These are phyloP conservation scores for Fusarium goolgardi DNA, from an alignment of 2,329 filamentous ascomycete genomes.

Conservation along the genomic window DNA sequence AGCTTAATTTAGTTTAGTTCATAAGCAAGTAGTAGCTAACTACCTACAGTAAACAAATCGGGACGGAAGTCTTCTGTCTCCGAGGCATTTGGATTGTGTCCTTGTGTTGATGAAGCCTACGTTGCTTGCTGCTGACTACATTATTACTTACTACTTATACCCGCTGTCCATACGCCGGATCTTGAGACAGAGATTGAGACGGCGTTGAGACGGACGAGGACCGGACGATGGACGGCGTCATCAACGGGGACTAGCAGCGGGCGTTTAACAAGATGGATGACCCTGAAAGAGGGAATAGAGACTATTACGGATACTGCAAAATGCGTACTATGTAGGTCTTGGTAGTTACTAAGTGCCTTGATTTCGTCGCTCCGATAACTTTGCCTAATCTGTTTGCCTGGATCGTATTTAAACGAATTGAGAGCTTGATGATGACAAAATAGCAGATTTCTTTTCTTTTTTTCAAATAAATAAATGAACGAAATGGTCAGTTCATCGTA, in stretches of 20 bases:
- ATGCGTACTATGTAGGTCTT: not conserved
- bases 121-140: slow-evolving; percentile 5
- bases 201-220: slow-evolving; percentile 23
- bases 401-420: slow-evolving; percentile 1
- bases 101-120: not conserved
- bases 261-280: slow-evolving; percentile 10
- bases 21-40: not conserved
- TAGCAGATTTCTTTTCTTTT: not conserved
- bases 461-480: not conserved
- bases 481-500: not conserved
- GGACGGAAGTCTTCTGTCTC: not conserved
- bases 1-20: not conserved
- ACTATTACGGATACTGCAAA: not conserved
- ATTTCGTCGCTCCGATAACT: not conserved
- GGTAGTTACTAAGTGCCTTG: not conserved
- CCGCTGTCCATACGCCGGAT: not conserved
- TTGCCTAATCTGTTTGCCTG: not conserved
- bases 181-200: slow-evolving; percentile 11
- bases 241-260: slow-evolving; percentile 10
- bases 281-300: slow-evolving; percentile 13
- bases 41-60: slow-evolving; percentile 1
- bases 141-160: not conserved
- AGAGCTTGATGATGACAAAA: not conserved
- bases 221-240: slow-evolving; percentile 21
- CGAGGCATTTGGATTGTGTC: not conserved